phyloP scores from a whole-genome alignment of 345 rosid species.

The Aurinia saxatilis region DNA sequence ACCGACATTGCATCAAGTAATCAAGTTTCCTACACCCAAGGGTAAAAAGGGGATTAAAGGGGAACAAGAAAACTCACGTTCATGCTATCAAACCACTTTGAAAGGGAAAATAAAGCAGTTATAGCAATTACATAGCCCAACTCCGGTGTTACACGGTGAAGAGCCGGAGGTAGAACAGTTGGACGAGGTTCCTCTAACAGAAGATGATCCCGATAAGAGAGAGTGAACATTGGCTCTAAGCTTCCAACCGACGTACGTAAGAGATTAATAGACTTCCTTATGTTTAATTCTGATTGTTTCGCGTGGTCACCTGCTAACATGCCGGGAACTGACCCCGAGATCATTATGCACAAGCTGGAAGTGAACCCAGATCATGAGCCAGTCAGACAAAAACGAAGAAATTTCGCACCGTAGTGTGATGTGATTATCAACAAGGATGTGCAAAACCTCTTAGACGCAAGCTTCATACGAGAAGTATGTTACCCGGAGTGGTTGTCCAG shows the following conservation, averaged over 20 bases:
- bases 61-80: not conserved
- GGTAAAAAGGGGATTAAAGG: not conserved
- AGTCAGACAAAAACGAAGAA: not conserved
- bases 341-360: not conserved
- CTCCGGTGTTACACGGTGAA: rapidly evolving
- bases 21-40: not conserved
- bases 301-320: not conserved
- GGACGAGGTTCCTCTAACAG: not conserved
- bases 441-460: not conserved
- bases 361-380: not conserved
- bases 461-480: not conserved
- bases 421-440: not conserved
- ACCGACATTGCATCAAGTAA: not conserved
- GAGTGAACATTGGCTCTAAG: not conserved
- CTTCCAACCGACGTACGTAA: not conserved
- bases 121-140: not conserved
- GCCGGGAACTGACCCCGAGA: not conserved
- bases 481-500: not conserved
- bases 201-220: not conserved
- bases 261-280: not conserved
- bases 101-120: not conserved
- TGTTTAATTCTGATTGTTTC: not conserved
- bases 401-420: not conserved
- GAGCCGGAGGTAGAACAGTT: not conserved
- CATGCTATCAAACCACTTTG: not conserved